phyloP scores from a whole-genome alignment of 2,329 filamentous ascomycete genomes.

The Aspergillus aculeatinus region DNA sequence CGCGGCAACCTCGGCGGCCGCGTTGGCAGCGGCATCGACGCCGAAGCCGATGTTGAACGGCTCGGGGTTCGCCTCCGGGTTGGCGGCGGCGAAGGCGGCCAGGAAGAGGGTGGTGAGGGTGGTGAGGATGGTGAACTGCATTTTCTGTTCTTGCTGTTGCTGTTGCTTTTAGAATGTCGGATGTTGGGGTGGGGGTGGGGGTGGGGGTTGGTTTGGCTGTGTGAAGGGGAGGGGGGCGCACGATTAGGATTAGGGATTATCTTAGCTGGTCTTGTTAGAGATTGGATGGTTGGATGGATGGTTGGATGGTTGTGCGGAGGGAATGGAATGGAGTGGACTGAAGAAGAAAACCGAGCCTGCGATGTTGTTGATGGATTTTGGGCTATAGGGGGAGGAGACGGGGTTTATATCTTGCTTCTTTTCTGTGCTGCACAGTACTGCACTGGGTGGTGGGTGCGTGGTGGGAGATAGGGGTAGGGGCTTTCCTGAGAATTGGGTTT shows the following conservation, averaged over 20 bases:
- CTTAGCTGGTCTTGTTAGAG: neutral
- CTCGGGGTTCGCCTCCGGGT: neutral
- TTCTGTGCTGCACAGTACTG: neutral
- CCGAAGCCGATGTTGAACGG: neutral
- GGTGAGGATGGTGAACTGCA: conserved; percentile 1
- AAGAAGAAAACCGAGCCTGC: too few species aligned
- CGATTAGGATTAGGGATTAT: neutral
- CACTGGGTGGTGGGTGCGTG: neutral
- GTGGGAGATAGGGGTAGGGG: neutral
- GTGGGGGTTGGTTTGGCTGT: neutral
- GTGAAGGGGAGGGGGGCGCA: neutral
- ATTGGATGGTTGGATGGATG: too few species aligned
- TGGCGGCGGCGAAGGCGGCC: neutral
- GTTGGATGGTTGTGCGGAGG: too few species aligned
- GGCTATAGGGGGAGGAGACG: too few species aligned
- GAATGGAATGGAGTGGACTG: too few species aligned
- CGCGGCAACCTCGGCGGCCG: neutral
- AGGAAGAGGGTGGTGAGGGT: conserved; percentile 3
- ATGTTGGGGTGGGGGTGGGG: neutral
- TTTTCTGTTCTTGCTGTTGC: neutral
- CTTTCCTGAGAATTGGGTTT: too few species aligned
- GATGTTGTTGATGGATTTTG: too few species aligned
- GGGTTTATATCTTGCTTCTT: neutral
- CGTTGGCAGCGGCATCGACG: neutral
- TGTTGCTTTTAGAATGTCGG: too few species aligned